A percentile compares a stretch with the other conserved stretches of the same genome.
phyloP scores from a whole-genome alignment of 257 asterid species.

The Apocynum venetum region DNA sequence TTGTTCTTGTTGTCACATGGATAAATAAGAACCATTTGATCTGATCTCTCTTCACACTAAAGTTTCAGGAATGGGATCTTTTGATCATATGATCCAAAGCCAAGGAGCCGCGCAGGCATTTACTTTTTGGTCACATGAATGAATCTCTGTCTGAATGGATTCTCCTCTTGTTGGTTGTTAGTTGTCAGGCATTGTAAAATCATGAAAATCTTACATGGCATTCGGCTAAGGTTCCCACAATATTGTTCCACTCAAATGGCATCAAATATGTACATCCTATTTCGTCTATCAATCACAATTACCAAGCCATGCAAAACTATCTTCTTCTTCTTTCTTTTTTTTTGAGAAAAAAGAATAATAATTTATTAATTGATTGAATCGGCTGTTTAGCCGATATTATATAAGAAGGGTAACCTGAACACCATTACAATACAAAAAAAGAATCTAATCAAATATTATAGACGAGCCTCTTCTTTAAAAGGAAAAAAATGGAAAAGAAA shows the following conservation, averaged over 20 bases:
- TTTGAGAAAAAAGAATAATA: no score
- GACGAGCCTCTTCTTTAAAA: no score
- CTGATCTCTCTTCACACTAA: neutral
- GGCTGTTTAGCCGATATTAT: no score
- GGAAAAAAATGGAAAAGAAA: no score
- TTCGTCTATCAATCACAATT: neutral
- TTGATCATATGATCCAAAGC: slow-evolving; percentile 16
- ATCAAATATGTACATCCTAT: neutral
- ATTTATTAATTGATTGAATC: no score
- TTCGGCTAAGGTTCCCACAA: slow-evolving; percentile 9
- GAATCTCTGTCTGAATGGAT: slow-evolving; percentile 24
- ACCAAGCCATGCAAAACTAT: neutral
- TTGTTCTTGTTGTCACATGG: slow-evolving; percentile 22
- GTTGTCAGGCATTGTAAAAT: slow-evolving; percentile 20
- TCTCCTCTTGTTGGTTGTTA: slow-evolving; percentile 17
- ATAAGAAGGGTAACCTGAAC: no score
- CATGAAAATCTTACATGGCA: slow-evolving; percentile 5
- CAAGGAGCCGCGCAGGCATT: neutral
- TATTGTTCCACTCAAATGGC: no score
- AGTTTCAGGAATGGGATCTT: slow-evolving; percentile 9
- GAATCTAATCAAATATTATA: no score
- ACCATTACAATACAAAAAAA: no score
- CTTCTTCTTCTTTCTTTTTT: no score
- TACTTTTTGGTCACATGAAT: slow-evolving; percentile 27
- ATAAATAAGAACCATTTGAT: slow-evolving; percentile 6